Evolutionary conservation across 129 eudicot genomes (phyloP), one percentile per base, ranked within the genome.

Genomic region (Logfia minima): DNA sequence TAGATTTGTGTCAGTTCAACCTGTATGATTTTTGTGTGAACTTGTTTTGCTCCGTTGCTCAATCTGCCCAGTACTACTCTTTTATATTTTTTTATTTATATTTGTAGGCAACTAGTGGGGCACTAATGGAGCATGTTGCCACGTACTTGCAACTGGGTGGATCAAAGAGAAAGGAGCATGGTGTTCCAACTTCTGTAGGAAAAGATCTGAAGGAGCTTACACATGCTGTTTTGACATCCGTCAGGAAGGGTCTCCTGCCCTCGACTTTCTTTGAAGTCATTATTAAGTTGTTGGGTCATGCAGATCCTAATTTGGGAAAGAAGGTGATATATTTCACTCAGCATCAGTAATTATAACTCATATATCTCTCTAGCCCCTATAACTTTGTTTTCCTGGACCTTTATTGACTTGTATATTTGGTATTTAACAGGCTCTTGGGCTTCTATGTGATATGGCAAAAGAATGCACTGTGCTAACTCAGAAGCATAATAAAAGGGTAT

Each of bases 391-490:
- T 39, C 17, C 48, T 41, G 14, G 26, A 5, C 10, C 32, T 26
- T 14, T 59, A 75, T 63, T 73, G 52, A 56, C 51, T 80, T 14
- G 23, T 53, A 29, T 24, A 53, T 82, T 70, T 66, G 34, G 45
- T 61, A 60, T 73, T 37, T 22, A 76, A 78, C 88, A 92, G 98
- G 98, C 93, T 76, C 93, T 94, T 19, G 89, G 88, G 67, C 84
- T 91, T 77, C 66, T 94, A 41, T 89, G 86, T 76, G 96, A 91
- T 75, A 85, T 96, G 74, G 80, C 87, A 73, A 94, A 88, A 84
- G 92, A 87, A 37, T 56, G 76, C 77, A 85, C 75, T 62, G 41
- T 72, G 0, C 60, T 74, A 66, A 79, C 73, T 68, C 73, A 77
- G 31, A 89, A 89, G 83, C 75, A 80, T 68, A 85, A 71, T 39